phyloP scores from a whole-genome alignment of 139 green algal species.

The Tetradesmus obliquus region DNA sequence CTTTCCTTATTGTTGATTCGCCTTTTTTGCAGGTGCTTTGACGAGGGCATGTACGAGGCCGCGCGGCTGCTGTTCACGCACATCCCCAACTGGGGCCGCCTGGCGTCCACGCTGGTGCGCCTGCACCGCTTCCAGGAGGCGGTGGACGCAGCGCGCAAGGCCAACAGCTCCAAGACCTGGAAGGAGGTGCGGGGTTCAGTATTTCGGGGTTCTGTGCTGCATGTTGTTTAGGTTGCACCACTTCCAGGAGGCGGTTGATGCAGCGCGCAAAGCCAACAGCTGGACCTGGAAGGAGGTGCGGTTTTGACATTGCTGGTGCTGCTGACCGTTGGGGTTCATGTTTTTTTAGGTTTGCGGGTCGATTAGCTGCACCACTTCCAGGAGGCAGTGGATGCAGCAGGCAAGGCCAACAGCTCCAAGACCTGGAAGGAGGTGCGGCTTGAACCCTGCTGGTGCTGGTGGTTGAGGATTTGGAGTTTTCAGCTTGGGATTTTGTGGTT shows the following conservation, averaged over 20 bases:
- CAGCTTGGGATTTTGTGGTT: background rate
- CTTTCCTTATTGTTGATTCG: too few relatives aligned
- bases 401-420: slow-evolving; percentile 95
- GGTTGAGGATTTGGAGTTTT: background rate
- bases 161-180: slow-evolving; percentile 94
- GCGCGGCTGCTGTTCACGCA: slow-evolving; percentile 92
- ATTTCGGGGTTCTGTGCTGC: background rate
- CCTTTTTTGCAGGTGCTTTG: slow-evolving; percentile 63
- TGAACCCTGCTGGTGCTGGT: background rate
- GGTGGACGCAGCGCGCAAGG: slow-evolving; percentile 97
- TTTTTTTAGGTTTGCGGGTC: background rate
- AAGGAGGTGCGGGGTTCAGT: slow-evolving; percentile 86
- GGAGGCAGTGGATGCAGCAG: slow-evolving; percentile 94
- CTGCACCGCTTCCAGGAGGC: slow-evolving; percentile 85
- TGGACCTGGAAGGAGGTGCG: slow-evolving; percentile 96
- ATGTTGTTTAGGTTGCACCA: slow-evolving; percentile 65
- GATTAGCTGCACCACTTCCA: slow-evolving; percentile 74
- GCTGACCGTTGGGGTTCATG: too few relatives aligned
- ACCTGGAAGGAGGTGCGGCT: slow-evolving; percentile 94
- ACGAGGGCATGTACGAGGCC: slow-evolving; percentile 95
- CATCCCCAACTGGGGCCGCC: slow-evolving; percentile 96
- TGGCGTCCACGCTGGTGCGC: slow-evolving; percentile 93
- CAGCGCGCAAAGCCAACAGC: slow-evolving; percentile 97
- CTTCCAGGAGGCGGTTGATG: slow-evolving; percentile 90
- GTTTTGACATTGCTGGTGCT: too few relatives aligned